Conservation (phyloP, 176 grass and related monocot genomes). For the Avena atlantica region DNA sequence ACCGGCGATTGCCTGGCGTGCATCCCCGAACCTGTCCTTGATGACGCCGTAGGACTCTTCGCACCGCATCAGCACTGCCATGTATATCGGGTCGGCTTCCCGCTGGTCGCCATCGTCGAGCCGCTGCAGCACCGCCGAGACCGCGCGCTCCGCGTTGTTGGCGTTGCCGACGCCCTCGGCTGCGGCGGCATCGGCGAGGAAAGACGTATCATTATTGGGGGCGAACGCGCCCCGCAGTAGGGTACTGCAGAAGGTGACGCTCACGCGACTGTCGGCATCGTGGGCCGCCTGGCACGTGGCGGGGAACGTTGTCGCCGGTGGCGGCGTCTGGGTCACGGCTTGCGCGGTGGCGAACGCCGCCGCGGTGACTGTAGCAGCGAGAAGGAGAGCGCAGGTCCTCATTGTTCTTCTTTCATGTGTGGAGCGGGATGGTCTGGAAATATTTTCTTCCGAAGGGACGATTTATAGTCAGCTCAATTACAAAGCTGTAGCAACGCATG, state of each 20-base stretch:
- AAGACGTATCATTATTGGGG: too few relatives aligned
- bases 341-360: background rate
- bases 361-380: background rate
- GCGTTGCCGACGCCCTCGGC: background rate
- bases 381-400: conserved; percentile 3
- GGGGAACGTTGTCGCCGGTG: background rate
- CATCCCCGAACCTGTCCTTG: background rate
- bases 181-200: too few relatives aligned
- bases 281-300: conserved; percentile 1
- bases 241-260: background rate
- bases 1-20: background rate
- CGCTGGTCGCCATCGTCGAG: background rate
- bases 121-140: background rate
- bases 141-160: background rate
- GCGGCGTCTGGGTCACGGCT: background rate
- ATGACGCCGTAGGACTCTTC: background rate
- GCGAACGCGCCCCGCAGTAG: too few relatives aligned
- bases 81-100: background rate
- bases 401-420: background rate
- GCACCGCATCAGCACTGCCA: background rate
- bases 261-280: background rate
- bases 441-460: too few relatives aligned
- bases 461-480: too few relatives aligned
- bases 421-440: background rate
- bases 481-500: too few relatives aligned